A percentile compares a stretch with the other conserved stretches of the same genome.
Conservation (phyloP, 1,284 basidiomycete species). For the Cutaneotrichosporon sp. region DNA sequence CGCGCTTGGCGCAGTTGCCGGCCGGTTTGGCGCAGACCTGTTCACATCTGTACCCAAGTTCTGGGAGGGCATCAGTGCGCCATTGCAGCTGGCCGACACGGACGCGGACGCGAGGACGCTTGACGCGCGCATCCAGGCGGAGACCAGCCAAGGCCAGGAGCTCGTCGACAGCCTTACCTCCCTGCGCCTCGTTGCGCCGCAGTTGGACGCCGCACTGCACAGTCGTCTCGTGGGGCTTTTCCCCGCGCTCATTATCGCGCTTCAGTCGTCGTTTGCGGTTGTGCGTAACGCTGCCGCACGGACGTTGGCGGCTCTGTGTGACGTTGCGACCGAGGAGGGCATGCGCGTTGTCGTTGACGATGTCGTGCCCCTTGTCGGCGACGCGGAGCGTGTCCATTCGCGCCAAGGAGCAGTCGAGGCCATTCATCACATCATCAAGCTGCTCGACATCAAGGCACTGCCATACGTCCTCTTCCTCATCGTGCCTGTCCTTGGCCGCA, state of each 20-base stretch:
- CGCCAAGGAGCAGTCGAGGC: slow-evolving; percentile 87
- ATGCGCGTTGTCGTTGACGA: slow-evolving; percentile 85
- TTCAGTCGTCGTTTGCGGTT: slow-evolving; percentile 80
- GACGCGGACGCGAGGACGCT: neutral
- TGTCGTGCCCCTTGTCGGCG: slow-evolving; percentile 78
- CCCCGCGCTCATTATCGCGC: slow-evolving; percentile 66
- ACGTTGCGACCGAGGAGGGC: slow-evolving; percentile 73
- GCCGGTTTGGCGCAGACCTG: slow-evolving; percentile 67
- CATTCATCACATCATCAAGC: slow-evolving; percentile 88
- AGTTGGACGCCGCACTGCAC: slow-evolving; percentile 67
- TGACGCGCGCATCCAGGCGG: slow-evolving; percentile 9
- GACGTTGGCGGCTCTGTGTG: slow-evolving; percentile 81
- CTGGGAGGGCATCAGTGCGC: slow-evolving; percentile 87
- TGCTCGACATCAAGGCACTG: slow-evolving; percentile 86
- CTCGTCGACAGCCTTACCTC: slow-evolving; percentile 90
- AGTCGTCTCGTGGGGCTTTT: slow-evolving; percentile 64
- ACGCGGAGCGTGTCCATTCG: slow-evolving; percentile 68
- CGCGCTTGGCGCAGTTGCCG: slow-evolving; percentile 74
- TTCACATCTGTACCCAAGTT: slow-evolving; percentile 78
- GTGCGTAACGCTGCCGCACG: slow-evolving; percentile 81
- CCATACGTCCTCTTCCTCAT: slow-evolving; percentile 98
- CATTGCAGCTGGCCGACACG: slow-evolving; percentile 48
- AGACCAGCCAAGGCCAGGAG: slow-evolving; percentile 66
- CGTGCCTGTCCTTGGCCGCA: slow-evolving; percentile 90
- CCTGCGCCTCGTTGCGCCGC: slow-evolving; percentile 72